Percentiles rank a stretch among this genome's conserved stretches.
Evolutionary conservation across 2,329 filamentous ascomycete genomes (phyloP).

Genomic region (Colletotrichum sansevieriae): DNA sequence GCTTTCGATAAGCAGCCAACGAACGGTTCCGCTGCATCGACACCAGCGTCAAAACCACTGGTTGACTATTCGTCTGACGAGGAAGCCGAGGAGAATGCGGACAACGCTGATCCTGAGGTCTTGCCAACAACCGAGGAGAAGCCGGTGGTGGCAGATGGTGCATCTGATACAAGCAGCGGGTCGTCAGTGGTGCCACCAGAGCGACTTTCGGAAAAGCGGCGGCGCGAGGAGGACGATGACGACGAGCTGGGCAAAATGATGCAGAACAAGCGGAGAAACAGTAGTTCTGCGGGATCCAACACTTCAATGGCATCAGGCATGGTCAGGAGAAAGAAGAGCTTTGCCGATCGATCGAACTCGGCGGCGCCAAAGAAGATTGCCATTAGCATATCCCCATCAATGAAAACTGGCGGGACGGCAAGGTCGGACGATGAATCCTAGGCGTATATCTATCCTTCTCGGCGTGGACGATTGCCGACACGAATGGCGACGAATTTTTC

Average conservation of each 20-base stretch:
- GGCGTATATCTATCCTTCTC: constrained; percentile 34
- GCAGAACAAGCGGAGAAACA: constrained; percentile 72
- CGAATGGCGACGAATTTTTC: constrained; percentile 36
- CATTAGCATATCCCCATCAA: constrained; percentile 66
- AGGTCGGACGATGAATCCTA: constrained; percentile 57
- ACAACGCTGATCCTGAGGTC: constrained; percentile 70
- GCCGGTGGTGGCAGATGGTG: constrained; percentile 42
- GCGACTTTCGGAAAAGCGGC: constrained; percentile 86
- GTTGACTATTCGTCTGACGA: constrained; percentile 96
- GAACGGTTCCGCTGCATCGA: constrained; percentile 69
- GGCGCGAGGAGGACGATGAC: constrained; percentile 93
- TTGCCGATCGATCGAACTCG: constrained; percentile 56
- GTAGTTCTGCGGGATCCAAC: constrained; percentile 62
- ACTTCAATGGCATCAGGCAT: constrained; percentile 54
- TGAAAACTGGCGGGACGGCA: constrained; percentile 56
- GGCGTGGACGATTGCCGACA: constrained; percentile 17
- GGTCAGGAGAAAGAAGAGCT: constrained; percentile 60
- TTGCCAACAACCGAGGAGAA: constrained; percentile 44
- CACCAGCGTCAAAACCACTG: constrained; percentile 76
- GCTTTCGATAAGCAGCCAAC: constrained; percentile 54
- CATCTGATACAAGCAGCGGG: constrained; percentile 33
- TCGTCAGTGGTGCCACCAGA: constrained; percentile 71
- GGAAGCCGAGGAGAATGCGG: constrained; percentile 72
- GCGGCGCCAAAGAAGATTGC: constrained; percentile 67
- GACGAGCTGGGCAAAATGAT: constrained; percentile 91